Base-by-base conservation (phyloP, 2,329 filamentous ascomycete genomes). In the Scedosporium aurantiacum region DNA sequence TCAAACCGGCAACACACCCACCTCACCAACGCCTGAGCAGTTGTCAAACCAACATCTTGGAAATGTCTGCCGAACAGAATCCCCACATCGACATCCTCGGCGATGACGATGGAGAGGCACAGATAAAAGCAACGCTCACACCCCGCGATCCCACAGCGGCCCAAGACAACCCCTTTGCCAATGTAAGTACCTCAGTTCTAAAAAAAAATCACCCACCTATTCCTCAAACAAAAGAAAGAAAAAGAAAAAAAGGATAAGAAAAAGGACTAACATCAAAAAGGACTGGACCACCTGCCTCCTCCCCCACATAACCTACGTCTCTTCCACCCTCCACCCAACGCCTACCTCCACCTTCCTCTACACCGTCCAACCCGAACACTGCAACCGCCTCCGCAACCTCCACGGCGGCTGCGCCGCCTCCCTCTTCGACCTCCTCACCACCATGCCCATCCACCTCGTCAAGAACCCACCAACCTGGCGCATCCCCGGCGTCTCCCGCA, bases 391-490 rank as follows among this genome's bases (percentile, higher is more conserved):
- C 14, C 70, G 71, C 27, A 86, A 80, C 72, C 72, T 87, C 61
- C 84, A 87, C 68, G 84, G 83, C 60, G 84, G 84, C 18, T 86
- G 83, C 64, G 78, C 83, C 0, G 81, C 88, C 2, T 86, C 86
- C 0, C 72, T 91, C 3, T 86, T 90, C 65, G 88, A 91, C 72
- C 74, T 82, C 62, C 79, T 82, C 66, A 89, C 88, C 0, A 83
- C 82, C 2, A 70, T 83, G 18, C 76, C 83, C 3, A 71, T 90
- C 12, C 71, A 79, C 8, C 77, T 85, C 43, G 70, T 87, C 59
- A 79, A 79, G 54, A 74, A 74, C 23, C 82, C 81, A 0, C 83
- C 80, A 69, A 61, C 50, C 28, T 89, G 87, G 81, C 73, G 78
- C 61, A 75, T 73, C 45, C 77, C 85, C 25, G 87, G 87, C 43